Percentiles rank a stretch among this genome's conserved stretches.
Conservation (phyloP, 805 yeast genomes). For the Kuraishia hungarica region DNA sequence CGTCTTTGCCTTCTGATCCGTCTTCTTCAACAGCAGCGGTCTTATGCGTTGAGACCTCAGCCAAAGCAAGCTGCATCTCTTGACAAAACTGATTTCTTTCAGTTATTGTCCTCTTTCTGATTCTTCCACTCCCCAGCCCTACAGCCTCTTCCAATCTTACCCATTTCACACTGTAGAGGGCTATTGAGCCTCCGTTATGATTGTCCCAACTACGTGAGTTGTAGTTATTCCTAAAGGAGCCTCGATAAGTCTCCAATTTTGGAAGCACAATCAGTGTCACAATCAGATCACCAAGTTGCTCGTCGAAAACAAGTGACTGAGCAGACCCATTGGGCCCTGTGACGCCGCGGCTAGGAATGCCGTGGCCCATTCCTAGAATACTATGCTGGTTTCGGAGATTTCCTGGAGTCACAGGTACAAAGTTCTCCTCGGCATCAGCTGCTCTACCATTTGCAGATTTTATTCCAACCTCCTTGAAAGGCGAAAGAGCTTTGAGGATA, state of each 20-base stretch:
- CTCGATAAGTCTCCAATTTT: constrained; percentile 50
- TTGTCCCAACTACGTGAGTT: constrained; percentile 67
- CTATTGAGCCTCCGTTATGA: constrained; percentile 77
- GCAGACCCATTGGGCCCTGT: constrained; percentile 32
- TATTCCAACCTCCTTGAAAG: constrained; percentile 25
- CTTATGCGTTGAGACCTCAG: constrained; percentile 2
- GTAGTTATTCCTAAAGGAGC: constrained; percentile 59
- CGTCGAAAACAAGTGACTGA: constrained; percentile 16
- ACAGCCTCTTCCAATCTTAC: constrained; percentile 19
- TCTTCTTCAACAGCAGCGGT: constrained; percentile 8
- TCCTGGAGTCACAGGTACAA: constrained; percentile 3
- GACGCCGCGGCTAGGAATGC: constrained; percentile 7
- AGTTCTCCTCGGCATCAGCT: constrained; percentile 18
- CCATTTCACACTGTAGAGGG: constrained; percentile 50
- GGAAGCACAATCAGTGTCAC: constrained; percentile 65
- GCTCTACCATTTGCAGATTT: constrained; percentile 18
- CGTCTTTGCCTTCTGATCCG: constrained; percentile 2
- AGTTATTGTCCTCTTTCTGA: constrained; percentile 13
- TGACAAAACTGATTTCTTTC: constrained; percentile 13
- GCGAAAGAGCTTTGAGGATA: constrained; percentile 32
- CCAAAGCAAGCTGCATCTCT: constrained; percentile 1
- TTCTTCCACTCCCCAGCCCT: constrained; percentile 8
- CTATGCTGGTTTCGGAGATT: neutral
- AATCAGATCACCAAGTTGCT: constrained; percentile 36
- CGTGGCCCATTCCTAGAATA: constrained; percentile 1